Percentiles rank a stretch among this genome's conserved stretches.
phyloP scores from a whole-genome alignment of 768 basidiomycete genomes.

The Collybia nuda region DNA sequence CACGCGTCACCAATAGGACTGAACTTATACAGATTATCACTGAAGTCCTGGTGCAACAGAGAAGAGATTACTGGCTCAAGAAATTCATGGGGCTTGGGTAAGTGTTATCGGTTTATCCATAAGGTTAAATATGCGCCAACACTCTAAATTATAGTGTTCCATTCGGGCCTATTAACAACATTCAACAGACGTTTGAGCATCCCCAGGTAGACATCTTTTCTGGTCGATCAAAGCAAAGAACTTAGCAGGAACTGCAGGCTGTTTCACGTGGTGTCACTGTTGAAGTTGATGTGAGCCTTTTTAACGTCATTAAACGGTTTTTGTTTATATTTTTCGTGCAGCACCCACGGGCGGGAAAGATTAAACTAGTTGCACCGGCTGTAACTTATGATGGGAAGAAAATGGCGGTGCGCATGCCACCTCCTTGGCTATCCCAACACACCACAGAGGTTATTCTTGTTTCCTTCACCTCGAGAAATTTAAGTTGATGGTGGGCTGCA shows the following conservation, averaged over 20 bases:
- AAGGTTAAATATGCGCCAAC: background rate
- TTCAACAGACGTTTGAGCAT: constrained; percentile 86
- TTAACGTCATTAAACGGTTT: constrained; percentile 28
- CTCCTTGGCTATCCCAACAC: constrained; percentile 87
- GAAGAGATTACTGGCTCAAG: constrained; percentile 74
- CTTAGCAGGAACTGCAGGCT: constrained; percentile 45
- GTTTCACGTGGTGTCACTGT: constrained; percentile 71
- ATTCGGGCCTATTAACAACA: constrained; percentile 91
- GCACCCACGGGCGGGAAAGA: constrained; percentile 74
- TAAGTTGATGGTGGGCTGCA: background rate
- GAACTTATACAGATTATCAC: constrained; percentile 72
- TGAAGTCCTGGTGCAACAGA: constrained; percentile 50
- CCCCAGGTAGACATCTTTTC: constrained; percentile 47
- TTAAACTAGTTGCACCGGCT: constrained; percentile 80
- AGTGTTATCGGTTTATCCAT: constrained; percentile 14
- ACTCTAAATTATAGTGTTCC: constrained; percentile 55
- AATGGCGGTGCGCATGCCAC: constrained; percentile 73
- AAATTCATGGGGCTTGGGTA: constrained; percentile 79
- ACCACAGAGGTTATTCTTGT: constrained; percentile 59
- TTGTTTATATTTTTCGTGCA: constrained; percentile 23
- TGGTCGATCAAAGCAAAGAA: background rate
- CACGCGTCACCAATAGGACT: constrained; percentile 73
- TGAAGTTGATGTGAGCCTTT: constrained; percentile 69
- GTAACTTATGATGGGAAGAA: constrained; percentile 80
- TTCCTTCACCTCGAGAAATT: background rate